Evolutionary conservation across 139 green algal species (phyloP), one percentile per base, ranked within the genome.

Genomic region (Chlamydomonas incerta): DNA sequence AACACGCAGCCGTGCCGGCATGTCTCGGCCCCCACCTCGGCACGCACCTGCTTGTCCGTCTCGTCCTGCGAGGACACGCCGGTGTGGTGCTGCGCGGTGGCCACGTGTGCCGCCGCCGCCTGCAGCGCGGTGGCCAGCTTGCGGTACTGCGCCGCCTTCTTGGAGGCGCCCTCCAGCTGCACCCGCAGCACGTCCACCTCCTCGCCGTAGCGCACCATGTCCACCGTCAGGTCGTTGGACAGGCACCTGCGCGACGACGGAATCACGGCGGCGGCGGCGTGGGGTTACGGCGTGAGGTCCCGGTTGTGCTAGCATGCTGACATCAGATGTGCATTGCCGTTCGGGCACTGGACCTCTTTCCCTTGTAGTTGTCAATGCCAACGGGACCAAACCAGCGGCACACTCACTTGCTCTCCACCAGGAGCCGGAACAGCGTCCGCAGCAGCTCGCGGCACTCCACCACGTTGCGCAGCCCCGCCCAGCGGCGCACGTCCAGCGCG

Each of bases 381-480:
- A n/a, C n/a, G n/a, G n/a, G n/a, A n/a, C n/a, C n/a, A n/a, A n/a
- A n/a, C n/a, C 41, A 50, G 41, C 41, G 6, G 41, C 41, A 50
- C 6, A 50, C 88, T 66, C 66, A 90, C 89, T 94, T 97, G 60
- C 94, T 77, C 67, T 95, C 86, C 47, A 92, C 92, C 18, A 93
- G 93, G 23, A 86, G 65, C 0, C 90, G 76, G 92, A 98, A 98
- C 34, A 96, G 58, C 13, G 92, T 90, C 52, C 91, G 91, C 35
- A 98, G 90, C 89, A 98, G 72, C 47, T 92, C 91, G 8, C 92
- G 91, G 13, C 89, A 92, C 87, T 98, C 94, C 15, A 91, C 83
- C 5, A 95, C 72, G 57, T 71, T 91, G 35, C 91, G 90, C 34
- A 98, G 71, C 33, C 90, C 92, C 20, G 85, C 93, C 95, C 95